Evolutionary conservation across 2,329 filamentous ascomycete species (phyloP), one percentile per base, ranked within the genome.

Genomic region (Ceratocystis papillata): DNA sequence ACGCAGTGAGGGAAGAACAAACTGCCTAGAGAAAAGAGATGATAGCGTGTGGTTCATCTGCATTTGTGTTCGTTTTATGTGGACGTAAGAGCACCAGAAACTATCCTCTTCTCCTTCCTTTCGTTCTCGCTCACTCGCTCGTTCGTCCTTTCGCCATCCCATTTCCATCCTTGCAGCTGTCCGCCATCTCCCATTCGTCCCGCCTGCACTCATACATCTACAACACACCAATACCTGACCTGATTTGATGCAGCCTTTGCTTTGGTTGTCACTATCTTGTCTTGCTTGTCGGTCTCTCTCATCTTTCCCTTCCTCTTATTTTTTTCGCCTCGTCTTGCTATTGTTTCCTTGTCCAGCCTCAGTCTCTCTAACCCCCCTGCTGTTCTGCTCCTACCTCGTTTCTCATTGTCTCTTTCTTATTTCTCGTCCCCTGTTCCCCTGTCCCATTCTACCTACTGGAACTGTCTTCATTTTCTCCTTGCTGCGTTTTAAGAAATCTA

Each of bases 161-260:
- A 25, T 15, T 12, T 5, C 17, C 28, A 59, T 33, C 25, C 55
- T 59, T 59, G 28, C 28, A 37, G 55, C 17, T 6, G 20, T 53
- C 48, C 22, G 48, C 25, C 20, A 7, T 30, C 28, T 59, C 12
- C 15, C 55, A 59, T 59, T 30, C 25, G 55, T 30, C 55, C 55
- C 25, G 28, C 25, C 28, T 17, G 55, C 25, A 59, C 55, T 12
- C 25, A 22, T 15, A 55, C 50, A 30, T n/a, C 55, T 59, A 59
- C 55, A 53, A 53, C 48, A 53, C 48, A 53, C 20, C 55, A 59
- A 30, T 59, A 59, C 55, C 55, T 25, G 28, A 59, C 33, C 25
- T 15, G 22, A 55, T 48, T 53, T 25, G 48, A 53, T 25, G 48
- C 48, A 12, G 22, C 48, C 48, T 53, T 53, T 28, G 8, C 48